phyloP scores from a whole-genome alignment of 495 filamentous ascomycete genomes.

The Elaphomyces granulatus region DNA sequence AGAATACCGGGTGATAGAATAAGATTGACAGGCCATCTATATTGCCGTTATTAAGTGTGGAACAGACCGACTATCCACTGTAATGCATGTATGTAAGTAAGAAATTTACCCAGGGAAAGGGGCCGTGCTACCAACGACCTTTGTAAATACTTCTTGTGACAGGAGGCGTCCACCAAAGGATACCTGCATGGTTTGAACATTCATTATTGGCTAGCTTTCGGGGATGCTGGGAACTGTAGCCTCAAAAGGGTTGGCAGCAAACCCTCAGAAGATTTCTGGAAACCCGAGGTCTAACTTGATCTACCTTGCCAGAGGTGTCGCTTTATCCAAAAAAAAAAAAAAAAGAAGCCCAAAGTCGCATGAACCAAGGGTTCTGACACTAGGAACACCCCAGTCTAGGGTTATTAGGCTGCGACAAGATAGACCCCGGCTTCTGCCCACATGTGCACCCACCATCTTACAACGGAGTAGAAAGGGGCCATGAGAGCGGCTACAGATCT shows the following conservation, averaged over 20 bases:
- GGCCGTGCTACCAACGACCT: not conserved
- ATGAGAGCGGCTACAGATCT: no score
- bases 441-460: no score
- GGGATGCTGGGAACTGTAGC: not conserved
- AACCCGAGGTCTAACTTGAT: not conserved
- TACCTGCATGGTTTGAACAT: not conserved
- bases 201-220: not conserved
- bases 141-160: not conserved
- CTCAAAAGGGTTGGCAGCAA: not conserved
- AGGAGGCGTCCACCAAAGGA: not conserved
- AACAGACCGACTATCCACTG: not conserved
- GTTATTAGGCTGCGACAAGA: no score
- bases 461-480: no score
- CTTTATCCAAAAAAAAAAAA: slow-evolving; percentile 1
- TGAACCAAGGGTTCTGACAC: no score
- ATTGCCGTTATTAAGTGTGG: not conserved
- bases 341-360: slow-evolving; percentile 3
- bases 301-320: not conserved
- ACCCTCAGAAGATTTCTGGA: not conserved
- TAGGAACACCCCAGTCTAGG: not conserved
- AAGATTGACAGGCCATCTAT: not conserved
- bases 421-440: no score
- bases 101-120: not conserved
- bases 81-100: not conserved
- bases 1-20: not conserved